Conservation (phyloP, 2,329 filamentous ascomycete species). For the Grosmannia clavigera region DNA sequence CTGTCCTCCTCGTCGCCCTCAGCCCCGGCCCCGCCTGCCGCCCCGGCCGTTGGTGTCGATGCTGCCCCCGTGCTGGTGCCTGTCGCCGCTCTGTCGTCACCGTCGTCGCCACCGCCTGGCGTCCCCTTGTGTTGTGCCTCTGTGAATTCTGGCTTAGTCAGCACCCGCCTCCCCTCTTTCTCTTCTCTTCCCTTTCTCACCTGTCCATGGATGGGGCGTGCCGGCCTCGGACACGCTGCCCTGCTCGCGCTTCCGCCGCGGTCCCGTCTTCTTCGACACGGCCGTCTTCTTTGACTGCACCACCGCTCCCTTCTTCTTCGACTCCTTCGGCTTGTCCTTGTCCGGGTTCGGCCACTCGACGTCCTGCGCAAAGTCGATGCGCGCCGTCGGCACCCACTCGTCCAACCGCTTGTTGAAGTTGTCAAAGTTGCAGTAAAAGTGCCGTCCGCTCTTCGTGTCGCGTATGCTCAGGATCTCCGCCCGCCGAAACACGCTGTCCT, state of each 20-base stretch:
- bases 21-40: conserved; percentile 23
- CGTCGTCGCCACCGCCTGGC: conserved; percentile 29
- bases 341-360: conserved; percentile 95
- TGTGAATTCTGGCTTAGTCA: conserved; percentile 26
- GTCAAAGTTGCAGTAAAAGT: conserved; percentile 95
- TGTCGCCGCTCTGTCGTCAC: conserved; percentile 24
- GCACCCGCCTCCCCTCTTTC: background rate
- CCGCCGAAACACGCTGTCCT: conserved; percentile 74
- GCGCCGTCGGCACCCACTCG: conserved; percentile 77
- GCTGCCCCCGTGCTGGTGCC: conserved; percentile 2
- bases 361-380: conserved; percentile 78
- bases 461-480: conserved; percentile 95
- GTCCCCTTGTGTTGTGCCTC: conserved; percentile 30
- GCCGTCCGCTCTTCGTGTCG: conserved; percentile 74
- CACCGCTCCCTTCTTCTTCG: conserved; percentile 47
- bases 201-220: conserved; percentile 41
- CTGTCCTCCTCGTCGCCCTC: conserved; percentile 45
- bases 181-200: conserved; percentile 13
- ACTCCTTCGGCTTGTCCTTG: conserved; percentile 65
- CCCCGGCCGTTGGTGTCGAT: conserved; percentile 1
- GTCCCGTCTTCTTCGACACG: conserved; percentile 40
- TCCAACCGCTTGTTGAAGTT: conserved; percentile 83
- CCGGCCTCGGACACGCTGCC: conserved; percentile 37
- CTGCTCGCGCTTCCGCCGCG: conserved; percentile 46
- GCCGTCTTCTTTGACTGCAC: conserved; percentile 38